Evolutionary conservation across 306 rosid species (phyloP), one percentile per base, ranked within the genome.

Genomic region (Quercus agrifolia): DNA sequence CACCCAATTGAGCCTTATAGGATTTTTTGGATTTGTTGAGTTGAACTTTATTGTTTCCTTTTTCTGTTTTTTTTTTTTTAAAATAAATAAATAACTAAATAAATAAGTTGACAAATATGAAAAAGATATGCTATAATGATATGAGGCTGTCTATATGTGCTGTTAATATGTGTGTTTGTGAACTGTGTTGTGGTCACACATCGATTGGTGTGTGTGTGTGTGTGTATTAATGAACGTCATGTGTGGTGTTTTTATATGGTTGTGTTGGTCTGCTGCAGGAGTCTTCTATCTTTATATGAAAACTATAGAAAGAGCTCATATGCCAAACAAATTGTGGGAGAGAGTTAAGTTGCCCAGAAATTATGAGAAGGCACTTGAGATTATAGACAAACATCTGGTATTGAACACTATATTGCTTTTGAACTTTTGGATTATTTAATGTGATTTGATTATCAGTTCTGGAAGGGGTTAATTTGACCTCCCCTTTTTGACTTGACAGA

Each of bases 221-320:
- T 5, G 38, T 38, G 0, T 38, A 8, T 28, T 27, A 9, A 72
- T 4, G 46, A 52, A 9, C 13, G 19, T 49, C 15, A 20, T 12
- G 51, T 20, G 28, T 23, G 5, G 56, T 56, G 46, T 86, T 41
- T 38, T 41, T 41, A 8, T 41, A 41, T 41, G 12, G 46, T 41
- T 41, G 46, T 41, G 46, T 41, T 41, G 46, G 46, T 41, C 46
- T 41, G 21, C 28, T 82, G 88, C 88, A 92, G 97, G 98, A 70
- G 96, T 94, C 58, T 94, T 94, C 87, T 91, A 94, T 82, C 98
- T 94, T 57, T 92, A 89, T 79, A 92, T 94, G 98, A 94, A 94
- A 88, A 92, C 97, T 44, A 92, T 92, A 66, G 97, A 94, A 87
- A 90, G 97, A 87, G 97, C 98, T 88, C 99, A 95, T 74, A 87